A percentile compares a stretch with the other conserved stretches of the same genome.
phyloP scores from a whole-genome alignment of 2,329 filamentous ascomycete species.

The Aspergillus luchuensis region DNA sequence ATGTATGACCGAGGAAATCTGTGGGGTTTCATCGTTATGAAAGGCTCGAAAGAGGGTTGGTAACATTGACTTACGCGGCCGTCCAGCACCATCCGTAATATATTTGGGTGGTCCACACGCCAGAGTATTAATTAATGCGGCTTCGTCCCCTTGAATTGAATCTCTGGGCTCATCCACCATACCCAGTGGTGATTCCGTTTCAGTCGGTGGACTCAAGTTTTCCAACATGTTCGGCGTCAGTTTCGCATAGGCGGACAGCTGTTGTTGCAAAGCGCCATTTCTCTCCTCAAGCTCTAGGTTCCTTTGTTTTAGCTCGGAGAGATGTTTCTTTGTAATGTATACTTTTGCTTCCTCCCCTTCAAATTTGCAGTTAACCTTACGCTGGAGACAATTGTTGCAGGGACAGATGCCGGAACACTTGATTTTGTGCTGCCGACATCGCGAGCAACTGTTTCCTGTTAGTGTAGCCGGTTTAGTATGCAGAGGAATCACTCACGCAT shows the following conservation, averaged over 20 bases:
- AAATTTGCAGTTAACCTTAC: slow-evolving; percentile 7
- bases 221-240: neutral
- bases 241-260: neutral
- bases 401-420: slow-evolving; percentile 8
- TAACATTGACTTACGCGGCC: neutral
- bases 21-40: neutral
- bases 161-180: neutral
- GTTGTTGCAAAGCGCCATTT: slow-evolving; percentile 6
- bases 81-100: slow-evolving; percentile 4
- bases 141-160: neutral
- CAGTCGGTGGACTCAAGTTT: neutral
- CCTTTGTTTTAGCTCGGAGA: slow-evolving; percentile 3
- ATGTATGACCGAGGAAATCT: slow-evolving; percentile 11
- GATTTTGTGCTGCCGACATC: slow-evolving; percentile 13
- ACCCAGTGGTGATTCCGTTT: neutral
- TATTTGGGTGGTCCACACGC: slow-evolving; percentile 8
- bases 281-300: slow-evolving; percentile 2
- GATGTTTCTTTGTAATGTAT: slow-evolving; percentile 5
- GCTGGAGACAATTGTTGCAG: slow-evolving; percentile 5
- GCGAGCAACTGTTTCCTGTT: neutral
- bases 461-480: neutral
- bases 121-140: neutral
- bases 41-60: neutral
- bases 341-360: slow-evolving; percentile 10
- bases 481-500: neutral